phyloP scores from a whole-genome alignment of 306 rosid genomes.

The Hippophae gyantsensis region DNA sequence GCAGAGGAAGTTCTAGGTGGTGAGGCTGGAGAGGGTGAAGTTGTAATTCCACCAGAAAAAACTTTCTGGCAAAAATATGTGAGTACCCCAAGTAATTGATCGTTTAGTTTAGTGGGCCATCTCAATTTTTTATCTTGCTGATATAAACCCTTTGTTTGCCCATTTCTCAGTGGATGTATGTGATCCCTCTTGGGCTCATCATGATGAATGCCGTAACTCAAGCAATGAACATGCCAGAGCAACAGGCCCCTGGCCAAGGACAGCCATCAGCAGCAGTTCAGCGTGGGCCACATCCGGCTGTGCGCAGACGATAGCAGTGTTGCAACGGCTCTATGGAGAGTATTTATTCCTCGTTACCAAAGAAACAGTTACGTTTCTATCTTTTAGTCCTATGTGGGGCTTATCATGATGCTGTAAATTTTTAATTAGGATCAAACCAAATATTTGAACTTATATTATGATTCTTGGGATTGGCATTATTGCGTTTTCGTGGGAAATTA shows the following conservation, averaged over 20 bases:
- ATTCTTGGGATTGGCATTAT: no score
- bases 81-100: slow-evolving; percentile 28
- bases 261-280: slow-evolving; percentile 45
- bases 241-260: slow-evolving; percentile 49
- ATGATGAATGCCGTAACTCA: slow-evolving; percentile 91
- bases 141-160: slow-evolving; percentile 6
- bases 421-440: no score
- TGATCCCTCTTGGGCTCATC: slow-evolving; percentile 88
- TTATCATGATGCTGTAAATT: no score
- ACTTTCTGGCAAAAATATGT: slow-evolving; percentile 97
- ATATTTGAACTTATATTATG: no score
- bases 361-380: background rate
- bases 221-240: slow-evolving; percentile 92
- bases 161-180: slow-evolving; percentile 79
- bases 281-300: slow-evolving; percentile 61
- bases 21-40: slow-evolving; percentile 68
- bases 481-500: no score
- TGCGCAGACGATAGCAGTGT: slow-evolving; percentile 45
- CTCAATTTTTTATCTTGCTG: slow-evolving; percentile 4
- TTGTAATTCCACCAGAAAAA: slow-evolving; percentile 54
- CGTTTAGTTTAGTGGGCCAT: background rate
- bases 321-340: no score
- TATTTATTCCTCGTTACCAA: slow-evolving; percentile 3
- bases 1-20: slow-evolving; percentile 65
- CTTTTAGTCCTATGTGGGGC: no score